Base-by-base conservation (phyloP, 129 eudicot genomes). In the Artemisia tridentata region DNA sequence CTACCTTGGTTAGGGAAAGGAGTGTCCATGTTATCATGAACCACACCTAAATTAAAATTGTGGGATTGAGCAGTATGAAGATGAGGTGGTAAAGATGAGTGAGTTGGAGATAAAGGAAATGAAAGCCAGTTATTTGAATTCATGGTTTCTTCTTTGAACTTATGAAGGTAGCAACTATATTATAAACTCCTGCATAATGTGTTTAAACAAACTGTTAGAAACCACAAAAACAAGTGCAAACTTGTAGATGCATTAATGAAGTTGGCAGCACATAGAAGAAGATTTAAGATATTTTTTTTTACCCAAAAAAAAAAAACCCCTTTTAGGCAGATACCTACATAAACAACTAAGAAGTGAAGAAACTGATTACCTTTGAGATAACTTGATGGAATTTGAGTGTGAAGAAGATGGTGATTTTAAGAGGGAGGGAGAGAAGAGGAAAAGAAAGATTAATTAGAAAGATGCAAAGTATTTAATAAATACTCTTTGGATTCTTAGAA, bases 61-160 rank as follows among this genome's bases (percentile, higher is more conserved):
- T 87, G 97, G 29, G 96, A 83, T 23, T 85, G 91, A 71, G 80
- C 27, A 43, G 81, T 49, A 55, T 84, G 90, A 52, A 89, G 84
- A 72, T 86, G 92, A 31, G 84, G 62, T 16, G 84, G 96, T 62
- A 91, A 68, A 7, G 91, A 81, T 60, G 95, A 69, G 61, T 87
- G 83, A 56, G 92, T 78, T 16, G 99, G 97, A 72, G 97, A 90
- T 57, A 89, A 83, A 68, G 99, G 99, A 74, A 93, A 93, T 0
- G 99, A 90, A 38, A 93, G 92, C 99, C 99, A 93, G 75, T 93
- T 93, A 81, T 90, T 93, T 76, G 99, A 85, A 82, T 90, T 90
- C 99, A 93, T 93, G 45, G 75, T 48, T 49, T 58, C 16, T 55
- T 78, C 80, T 77, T 6, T 63, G 68, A 10, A 20, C n/a, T 67